Base-by-base conservation (phyloP, 176 grass and related monocot species). In the Carex pumila region DNA sequence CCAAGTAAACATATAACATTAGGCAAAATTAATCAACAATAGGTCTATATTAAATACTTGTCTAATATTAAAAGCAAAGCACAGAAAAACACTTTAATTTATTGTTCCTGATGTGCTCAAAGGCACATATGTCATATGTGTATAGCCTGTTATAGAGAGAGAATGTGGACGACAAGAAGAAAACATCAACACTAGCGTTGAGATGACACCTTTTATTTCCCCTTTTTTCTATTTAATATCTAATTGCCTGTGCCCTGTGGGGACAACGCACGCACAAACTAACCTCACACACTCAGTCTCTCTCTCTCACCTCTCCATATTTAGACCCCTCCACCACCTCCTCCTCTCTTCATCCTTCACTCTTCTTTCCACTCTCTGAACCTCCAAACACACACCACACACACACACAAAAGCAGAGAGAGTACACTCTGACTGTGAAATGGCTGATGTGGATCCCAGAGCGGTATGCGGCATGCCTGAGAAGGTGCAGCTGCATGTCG, bases 401-500 rank as follows among this genome's bases (percentile, higher is more conserved):
- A 39, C 37, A 39, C 2, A 66, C 31, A 54, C 19, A 6, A 17
- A 29, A 36, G 25, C 11, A 60, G 17, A 36, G 31, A 36, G 69
- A 25, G 10, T 39, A 30, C 8, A 22, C 25, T 63, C 25, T 29
- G 71, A 17, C 12, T 60, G 53, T 62, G 49, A 18, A 84, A 98
- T 98, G 96, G 96, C 89, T 78, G 96, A 98, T 12, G 76, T 4
- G 18, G 93, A 90, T 67, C 15, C 71, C 0, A 89, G 88, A 3
- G 80, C 36, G 21, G 67, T 99, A 12, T 99, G 96, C 61, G 96
- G 96, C 10, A 61, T 99, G 88, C 91, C 96, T 53, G 96, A 99
- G 88, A 90, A 89, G 88, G 93, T 82, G 80, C 96, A 99, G 93
- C 89, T 99, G 50, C 96, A 99, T 60, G 96, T 87, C 47, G 93